Evolutionary conservation across 1,284 basidiomycete species (phyloP).

Genomic region (Porogramme epimiltina): DNA sequence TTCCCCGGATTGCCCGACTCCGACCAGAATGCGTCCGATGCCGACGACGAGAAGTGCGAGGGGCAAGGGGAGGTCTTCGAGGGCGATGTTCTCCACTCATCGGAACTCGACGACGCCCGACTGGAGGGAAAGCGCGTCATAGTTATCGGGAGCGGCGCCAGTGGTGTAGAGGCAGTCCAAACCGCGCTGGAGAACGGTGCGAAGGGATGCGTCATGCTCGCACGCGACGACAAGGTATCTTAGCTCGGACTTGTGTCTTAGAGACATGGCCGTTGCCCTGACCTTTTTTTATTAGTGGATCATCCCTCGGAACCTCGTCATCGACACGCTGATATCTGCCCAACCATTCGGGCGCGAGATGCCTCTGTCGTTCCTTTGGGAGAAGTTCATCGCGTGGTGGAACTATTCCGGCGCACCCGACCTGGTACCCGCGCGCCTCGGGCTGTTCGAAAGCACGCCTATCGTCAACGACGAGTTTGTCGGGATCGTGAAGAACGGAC

Average conservation of each 20-base stretch:
- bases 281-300: conserved; percentile 44
- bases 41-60: conserved; percentile 14
- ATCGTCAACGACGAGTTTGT: conserved; percentile 64
- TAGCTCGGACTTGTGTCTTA: background rate
- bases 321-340: conserved; percentile 55
- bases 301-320: conserved; percentile 54
- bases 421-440: conserved; percentile 42
- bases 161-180: conserved; percentile 65
- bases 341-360: conserved; percentile 63
- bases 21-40: conserved; percentile 5
- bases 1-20: conserved; percentile 48
- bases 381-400: conserved; percentile 47
- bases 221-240: conserved; percentile 38
- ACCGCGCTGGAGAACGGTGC: conserved; percentile 49
- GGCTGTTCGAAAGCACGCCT: conserved; percentile 53
- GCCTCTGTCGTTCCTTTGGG: conserved; percentile 55
- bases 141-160: conserved; percentile 61
- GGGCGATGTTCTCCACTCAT: conserved; percentile 57
- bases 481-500: conserved; percentile 48
- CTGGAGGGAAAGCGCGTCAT: conserved; percentile 50
- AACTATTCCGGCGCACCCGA: conserved; percentile 58
- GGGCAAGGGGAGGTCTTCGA: conserved; percentile 33
- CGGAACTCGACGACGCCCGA: conserved; percentile 44
- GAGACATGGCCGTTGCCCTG: too few species aligned
- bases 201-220: conserved; percentile 47